Base-by-base conservation (phyloP, 768 basidiomycete species). In the Amyloporia xantha region DNA sequence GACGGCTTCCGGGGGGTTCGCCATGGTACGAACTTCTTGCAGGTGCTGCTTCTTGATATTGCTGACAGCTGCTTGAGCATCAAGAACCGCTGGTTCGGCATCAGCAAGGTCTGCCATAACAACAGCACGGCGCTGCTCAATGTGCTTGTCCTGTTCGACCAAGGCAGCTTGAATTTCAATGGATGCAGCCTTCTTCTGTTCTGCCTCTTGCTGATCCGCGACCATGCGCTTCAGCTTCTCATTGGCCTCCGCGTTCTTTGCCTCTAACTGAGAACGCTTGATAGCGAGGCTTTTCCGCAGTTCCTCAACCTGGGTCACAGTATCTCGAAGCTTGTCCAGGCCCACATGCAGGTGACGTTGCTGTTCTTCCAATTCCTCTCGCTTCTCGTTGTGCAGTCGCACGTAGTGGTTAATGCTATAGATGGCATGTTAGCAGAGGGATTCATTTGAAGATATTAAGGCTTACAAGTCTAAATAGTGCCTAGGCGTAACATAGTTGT, bases 381-480 rank as follows among this genome's bases (percentile, higher is more conserved):
- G 86, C 67, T 98, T 99, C 67, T 98, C 95, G 43, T 83, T 90
- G 64, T 92, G 92, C 24, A 99, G 78, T 15, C 86, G 79, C 28
- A 98, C 95, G 61, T 96, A 99, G 58, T 99, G 96, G 56, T 94
- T 90, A 70, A 99, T 95, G 64, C 93, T 97, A 56, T 13, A 59
- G 39, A 52, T 41, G 48, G 49, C 9, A 41, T 40, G 15, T 33
- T 13, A 36, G 42, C 19, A 19, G n/a, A n/a, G n/a, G n/a, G n/a
- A n/a, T n/a, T n/a, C n/a, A n/a, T n/a, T n/a, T n/a, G n/a, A n/a
- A n/a, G 9, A 39, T 6, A 51, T 54, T 47, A 50, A 5, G 2
- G 76, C 93, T 78, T 65, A 97, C 93, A 99, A 99, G 60, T 99
- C 96, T 49, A 99, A 77, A 66, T 97, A 99, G 66, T 99, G 96